Conservation (phyloP, 768 basidiomycete genomes). For the Postia placenta region DNA sequence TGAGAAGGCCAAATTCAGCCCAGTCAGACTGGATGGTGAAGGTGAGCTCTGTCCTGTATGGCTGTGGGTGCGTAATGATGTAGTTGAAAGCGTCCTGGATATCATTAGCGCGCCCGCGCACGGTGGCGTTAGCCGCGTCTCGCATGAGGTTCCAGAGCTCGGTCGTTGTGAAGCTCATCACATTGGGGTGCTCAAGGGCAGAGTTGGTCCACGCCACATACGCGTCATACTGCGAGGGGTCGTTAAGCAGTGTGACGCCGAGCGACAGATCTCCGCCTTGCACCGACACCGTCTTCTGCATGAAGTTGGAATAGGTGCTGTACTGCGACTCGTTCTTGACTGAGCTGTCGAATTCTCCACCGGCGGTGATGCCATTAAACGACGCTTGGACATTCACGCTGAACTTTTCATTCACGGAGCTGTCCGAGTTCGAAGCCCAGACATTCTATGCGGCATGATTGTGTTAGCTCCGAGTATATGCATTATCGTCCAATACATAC, state of each 20-base stretch:
- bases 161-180: not conserved
- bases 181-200: not conserved
- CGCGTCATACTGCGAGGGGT: not conserved
- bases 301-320: not conserved
- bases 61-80: not conserved
- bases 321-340: not conserved
- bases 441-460: not conserved
- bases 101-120: not conserved
- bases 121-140: not conserved
- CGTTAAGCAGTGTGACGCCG: not conserved
- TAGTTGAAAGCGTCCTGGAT: not conserved
- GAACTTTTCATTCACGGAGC: not conserved
- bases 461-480: not conserved
- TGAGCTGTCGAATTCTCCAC: not conserved
- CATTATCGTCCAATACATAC: no score
- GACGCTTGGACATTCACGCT: not conserved
- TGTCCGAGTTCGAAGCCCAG: not conserved
- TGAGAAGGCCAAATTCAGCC: not conserved
- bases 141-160: not conserved
- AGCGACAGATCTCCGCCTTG: not conserved
- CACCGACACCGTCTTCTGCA: not conserved
- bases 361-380: not conserved
- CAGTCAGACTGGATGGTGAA: not conserved
- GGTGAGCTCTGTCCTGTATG: not conserved
- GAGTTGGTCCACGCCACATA: not conserved